Percentiles rank a stretch among this genome's conserved stretches.
phyloP scores from a whole-genome alignment of 2,329 filamentous ascomycete species.

The Pestalotiopsis sp. region DNA sequence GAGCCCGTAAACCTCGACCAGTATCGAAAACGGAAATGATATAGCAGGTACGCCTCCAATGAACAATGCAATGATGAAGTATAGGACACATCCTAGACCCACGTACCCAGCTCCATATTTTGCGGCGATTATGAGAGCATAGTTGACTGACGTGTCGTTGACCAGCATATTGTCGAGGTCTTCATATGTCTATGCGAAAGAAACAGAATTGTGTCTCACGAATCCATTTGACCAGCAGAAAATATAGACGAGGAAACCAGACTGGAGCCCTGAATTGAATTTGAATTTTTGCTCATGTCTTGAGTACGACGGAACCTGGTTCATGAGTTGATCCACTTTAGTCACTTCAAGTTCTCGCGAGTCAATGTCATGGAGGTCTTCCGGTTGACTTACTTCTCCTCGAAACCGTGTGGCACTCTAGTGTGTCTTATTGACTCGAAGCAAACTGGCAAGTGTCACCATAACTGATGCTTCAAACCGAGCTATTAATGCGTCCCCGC shows the following conservation, averaged over 20 bases:
- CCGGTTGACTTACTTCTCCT: not conserved
- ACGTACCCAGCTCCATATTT: conserved; percentile 7
- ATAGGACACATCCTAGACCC: conserved; percentile 19
- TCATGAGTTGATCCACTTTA: not conserved
- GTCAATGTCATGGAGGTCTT: not conserved
- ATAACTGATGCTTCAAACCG: not conserved
- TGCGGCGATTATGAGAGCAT: not conserved
- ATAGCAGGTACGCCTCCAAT: conserved; percentile 24
- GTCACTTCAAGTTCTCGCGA: not conserved
- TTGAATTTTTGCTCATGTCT: not conserved
- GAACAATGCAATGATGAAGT: conserved; percentile 22
- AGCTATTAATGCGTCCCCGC: not conserved
- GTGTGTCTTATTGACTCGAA: not conserved
- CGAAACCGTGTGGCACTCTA: not conserved
- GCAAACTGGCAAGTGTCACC: not conserved
- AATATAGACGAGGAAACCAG: not conserved
- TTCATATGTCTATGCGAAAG: not conserved
- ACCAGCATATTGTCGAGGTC: conserved; percentile 7
- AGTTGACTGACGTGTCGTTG: conserved; percentile 9
- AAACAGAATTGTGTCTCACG: too few relatives aligned
- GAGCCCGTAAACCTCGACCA: conserved; percentile 21
- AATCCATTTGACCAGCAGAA: not conserved
- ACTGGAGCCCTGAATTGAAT: not conserved
- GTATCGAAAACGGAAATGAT: conserved; percentile 25
- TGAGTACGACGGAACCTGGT: not conserved